Evolutionary conservation across 305 asterid genomes (phyloP).

Genomic region (Nicotiana rustica): DNA sequence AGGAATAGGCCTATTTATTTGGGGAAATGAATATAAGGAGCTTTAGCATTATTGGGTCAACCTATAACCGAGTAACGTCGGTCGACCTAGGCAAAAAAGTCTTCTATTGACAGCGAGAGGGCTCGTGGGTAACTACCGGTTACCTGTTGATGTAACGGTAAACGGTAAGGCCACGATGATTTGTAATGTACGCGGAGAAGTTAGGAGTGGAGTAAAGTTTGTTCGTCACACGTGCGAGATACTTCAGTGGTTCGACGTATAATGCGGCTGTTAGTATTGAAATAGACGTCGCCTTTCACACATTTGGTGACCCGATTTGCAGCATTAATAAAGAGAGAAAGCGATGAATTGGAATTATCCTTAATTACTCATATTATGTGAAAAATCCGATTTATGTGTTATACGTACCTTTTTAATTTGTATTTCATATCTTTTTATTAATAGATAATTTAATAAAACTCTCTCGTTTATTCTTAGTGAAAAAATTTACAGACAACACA

Average conservation of each 20-base stretch:
- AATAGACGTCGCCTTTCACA: neutral
- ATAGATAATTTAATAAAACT: no score
- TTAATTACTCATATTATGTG: no score
- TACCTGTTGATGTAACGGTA: neutral
- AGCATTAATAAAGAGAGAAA: neutral
- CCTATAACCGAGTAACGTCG: neutral
- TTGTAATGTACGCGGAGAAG: neutral
- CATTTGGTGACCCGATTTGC: neutral
- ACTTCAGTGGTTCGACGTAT: neutral
- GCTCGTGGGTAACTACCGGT: neutral
- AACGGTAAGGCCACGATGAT: neutral
- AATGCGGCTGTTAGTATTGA: neutral
- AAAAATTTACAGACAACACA: no score
- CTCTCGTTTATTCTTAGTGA: no score
- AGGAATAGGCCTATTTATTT: constrained; percentile 15
- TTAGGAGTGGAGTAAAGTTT: neutral
- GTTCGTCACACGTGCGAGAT: neutral
- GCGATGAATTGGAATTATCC: no score
- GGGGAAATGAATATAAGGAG: neutral
- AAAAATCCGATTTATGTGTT: no score
- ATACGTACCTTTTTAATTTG: no score
- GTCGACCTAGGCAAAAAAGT: neutral
- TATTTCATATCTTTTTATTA: no score
- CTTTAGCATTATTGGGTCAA: neutral
- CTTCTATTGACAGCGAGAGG: no score